A percentile compares a stretch with the other conserved stretches of the same genome.
Conservation (phyloP, 2,329 filamentous ascomycete species). For the Colletotrichum cuscutae region DNA sequence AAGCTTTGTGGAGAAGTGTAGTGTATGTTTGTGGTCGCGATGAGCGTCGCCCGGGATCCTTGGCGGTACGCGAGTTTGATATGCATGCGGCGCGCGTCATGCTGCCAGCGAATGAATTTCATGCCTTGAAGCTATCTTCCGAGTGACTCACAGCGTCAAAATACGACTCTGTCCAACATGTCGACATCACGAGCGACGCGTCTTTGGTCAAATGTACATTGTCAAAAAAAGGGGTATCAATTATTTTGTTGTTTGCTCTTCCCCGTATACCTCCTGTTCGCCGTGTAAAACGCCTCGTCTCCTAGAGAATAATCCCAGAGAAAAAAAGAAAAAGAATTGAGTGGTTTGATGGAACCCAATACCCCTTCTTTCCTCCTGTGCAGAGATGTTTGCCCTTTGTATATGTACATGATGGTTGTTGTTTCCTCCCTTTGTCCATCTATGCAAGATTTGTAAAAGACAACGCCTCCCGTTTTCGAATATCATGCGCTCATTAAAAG, state of each 20-base stretch:
- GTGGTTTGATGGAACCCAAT: background rate
- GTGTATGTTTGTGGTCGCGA: background rate
- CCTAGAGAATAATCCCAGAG: background rate
- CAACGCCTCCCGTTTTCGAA: conserved; percentile 19
- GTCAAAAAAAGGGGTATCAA: conserved; percentile 28
- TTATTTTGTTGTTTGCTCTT: conserved; percentile 23
- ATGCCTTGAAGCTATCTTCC: background rate
- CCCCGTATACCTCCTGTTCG: background rate
- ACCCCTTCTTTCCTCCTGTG: background rate
- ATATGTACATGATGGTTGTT: conserved; percentile 19
- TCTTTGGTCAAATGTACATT: background rate
- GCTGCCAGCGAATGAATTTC: background rate
- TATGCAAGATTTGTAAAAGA: conserved; percentile 12
- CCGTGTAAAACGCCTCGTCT: conserved; percentile 21
- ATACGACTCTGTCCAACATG: background rate
- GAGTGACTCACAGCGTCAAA: background rate
- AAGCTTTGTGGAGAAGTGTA: background rate
- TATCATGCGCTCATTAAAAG: conserved; percentile 30
- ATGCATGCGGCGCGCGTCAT: background rate
- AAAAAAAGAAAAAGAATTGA: background rate
- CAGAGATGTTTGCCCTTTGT: background rate
- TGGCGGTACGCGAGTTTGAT: too few relatives aligned
- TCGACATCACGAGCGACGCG: background rate
- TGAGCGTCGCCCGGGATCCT: background rate
- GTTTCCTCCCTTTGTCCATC: background rate